These are phyloP conservation scores for Coelastrella sp. DNA, from an alignment of 139 green algal species.

Conservation along the genomic window DNA sequence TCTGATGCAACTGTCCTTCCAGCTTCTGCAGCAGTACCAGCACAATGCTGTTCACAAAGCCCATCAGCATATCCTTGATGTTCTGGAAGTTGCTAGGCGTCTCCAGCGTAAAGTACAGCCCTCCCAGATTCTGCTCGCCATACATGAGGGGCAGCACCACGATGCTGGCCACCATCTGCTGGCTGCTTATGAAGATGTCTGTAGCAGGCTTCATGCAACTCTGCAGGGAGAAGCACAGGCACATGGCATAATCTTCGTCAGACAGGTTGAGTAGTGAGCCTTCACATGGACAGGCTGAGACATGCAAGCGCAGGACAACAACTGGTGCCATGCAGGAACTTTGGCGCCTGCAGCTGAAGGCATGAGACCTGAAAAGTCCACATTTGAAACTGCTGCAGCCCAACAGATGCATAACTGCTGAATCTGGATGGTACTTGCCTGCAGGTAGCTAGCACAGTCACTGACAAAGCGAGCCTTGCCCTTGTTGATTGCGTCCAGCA, in stretches of 20 bases:
- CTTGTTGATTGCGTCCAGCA: slow-evolving; percentile 73
- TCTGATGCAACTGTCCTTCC: slow-evolving; percentile 60
- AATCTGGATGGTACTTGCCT: slow-evolving; percentile 26
- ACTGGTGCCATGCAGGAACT: too few relatives aligned
- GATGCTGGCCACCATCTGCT: slow-evolving; percentile 71
- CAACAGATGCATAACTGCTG: too few relatives aligned
- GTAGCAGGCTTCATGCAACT: slow-evolving; percentile 73
- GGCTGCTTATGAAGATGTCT: slow-evolving; percentile 72
- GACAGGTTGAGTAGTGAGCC: too few relatives aligned
- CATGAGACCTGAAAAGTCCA: too few relatives aligned
- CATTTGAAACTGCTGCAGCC: too few relatives aligned
- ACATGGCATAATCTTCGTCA: neutral
- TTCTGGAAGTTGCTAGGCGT: slow-evolving; percentile 75
- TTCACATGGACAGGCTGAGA: too few relatives aligned
- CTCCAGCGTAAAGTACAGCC: slow-evolving; percentile 74
- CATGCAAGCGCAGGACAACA: too few relatives aligned
- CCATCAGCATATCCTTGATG: slow-evolving; percentile 77
- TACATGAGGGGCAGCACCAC: slow-evolving; percentile 76
- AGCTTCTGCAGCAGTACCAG: slow-evolving; percentile 68
- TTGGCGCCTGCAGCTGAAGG: too few relatives aligned
- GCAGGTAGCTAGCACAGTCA: slow-evolving; percentile 73
- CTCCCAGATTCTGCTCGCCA: slow-evolving; percentile 65
- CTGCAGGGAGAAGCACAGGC: slow-evolving; percentile 19
- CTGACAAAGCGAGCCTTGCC: slow-evolving; percentile 76
- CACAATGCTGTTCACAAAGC: slow-evolving; percentile 73